A percentile compares a stretch with the other conserved stretches of the same genome.
Evolutionary conservation across 495 filamentous ascomycete genomes (phyloP).

Genomic region (Acidiella bohemica): DNA sequence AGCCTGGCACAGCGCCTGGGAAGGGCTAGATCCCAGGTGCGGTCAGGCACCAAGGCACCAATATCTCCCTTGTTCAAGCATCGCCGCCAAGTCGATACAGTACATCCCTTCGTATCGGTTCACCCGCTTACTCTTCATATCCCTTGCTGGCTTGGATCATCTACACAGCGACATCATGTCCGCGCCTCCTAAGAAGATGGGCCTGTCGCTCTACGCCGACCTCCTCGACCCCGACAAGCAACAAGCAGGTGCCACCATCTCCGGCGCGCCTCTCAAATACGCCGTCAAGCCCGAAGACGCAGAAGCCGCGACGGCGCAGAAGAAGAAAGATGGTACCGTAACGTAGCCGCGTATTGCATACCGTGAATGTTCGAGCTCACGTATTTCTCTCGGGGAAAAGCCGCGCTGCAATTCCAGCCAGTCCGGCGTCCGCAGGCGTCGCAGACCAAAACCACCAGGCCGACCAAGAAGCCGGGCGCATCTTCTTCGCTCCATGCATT

Average conservation of each 20-base stretch:
- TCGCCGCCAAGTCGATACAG: too few species aligned
- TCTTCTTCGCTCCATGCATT: constrained; percentile 5
- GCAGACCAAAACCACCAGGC: constrained; percentile 54
- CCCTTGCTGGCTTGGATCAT: too few species aligned
- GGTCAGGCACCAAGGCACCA: too few species aligned
- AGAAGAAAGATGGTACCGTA: constrained; percentile 59
- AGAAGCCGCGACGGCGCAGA: constrained; percentile 53
- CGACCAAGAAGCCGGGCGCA: constrained; percentile 27
- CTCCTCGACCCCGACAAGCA: constrained; percentile 43
- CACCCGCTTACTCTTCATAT: too few species aligned
- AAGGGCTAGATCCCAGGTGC: too few species aligned
- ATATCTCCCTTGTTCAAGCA: too few species aligned
- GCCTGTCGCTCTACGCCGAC: constrained; percentile 50
- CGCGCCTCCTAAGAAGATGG: constrained; percentile 14
- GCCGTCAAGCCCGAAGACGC: constrained; percentile 39
- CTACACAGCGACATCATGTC: constrained; percentile 21
- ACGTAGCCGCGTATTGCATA: constrained; percentile 26
- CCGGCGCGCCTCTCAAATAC: constrained; percentile 68
- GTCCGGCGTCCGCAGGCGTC: constrained; percentile 60
- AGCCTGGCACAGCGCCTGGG: too few species aligned
- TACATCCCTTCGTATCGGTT: too few species aligned
- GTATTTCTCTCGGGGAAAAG: constrained; percentile 31
- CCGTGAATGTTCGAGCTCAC: constrained; percentile 39
- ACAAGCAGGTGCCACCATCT: constrained; percentile 47
- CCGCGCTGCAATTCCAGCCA: constrained; percentile 78